Percentiles rank a stretch among this genome's conserved stretches.
Conservation (phyloP, 176 grass and related monocot species). For the Neostapfia colusana region DNA sequence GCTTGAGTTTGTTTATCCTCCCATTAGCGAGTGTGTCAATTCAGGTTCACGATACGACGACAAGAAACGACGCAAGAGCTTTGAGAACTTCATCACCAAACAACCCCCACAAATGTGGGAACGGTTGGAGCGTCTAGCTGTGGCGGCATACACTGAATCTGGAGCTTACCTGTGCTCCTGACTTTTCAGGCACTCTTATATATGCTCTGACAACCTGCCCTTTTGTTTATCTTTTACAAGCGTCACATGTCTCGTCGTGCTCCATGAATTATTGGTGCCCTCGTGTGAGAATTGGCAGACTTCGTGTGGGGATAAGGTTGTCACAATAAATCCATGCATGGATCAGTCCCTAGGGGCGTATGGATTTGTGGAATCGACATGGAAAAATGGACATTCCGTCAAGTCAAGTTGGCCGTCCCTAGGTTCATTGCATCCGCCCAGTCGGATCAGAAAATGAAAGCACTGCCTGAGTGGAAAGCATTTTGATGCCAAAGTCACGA, state of each 20-base stretch:
- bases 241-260: neutral
- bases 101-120: neutral
- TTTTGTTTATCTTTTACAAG: neutral
- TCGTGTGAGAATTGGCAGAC: neutral
- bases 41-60: neutral
- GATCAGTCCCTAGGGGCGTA: neutral
- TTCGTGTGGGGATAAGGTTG: constrained; percentile 27
- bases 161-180: neutral
- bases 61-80: neutral
- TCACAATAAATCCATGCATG: neutral
- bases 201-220: neutral
- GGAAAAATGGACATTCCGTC: constrained; percentile 10
- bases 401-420: neutral
- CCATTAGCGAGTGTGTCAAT: neutral
- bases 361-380: neutral
- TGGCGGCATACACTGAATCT: constrained; percentile 15
- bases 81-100: neutral
- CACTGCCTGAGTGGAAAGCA: neutral
- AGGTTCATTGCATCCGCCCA: constrained; percentile 32
- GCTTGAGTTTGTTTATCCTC: neutral
- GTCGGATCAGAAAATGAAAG: no score
- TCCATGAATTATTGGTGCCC: neutral
- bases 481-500: neutral
- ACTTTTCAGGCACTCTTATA: neutral
- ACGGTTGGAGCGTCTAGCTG: neutral